A percentile compares a stretch with the other conserved stretches of the same genome.
These are phyloP conservation scores for Fonsecaea pugnacius DNA, from an alignment of 2,329 filamentous ascomycete species.

Conservation along the genomic window DNA sequence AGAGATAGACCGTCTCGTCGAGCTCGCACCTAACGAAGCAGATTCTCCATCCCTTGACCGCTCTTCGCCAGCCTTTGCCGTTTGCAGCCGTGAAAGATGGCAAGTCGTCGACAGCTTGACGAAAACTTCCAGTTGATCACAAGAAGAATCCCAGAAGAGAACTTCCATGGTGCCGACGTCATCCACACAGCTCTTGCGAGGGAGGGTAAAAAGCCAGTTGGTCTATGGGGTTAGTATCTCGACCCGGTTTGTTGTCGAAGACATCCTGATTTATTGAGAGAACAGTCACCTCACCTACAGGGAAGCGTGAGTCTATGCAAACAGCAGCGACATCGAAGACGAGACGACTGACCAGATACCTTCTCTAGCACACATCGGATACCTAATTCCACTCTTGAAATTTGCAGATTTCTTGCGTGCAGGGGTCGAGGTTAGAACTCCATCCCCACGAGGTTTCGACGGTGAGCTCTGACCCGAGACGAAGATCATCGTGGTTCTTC, in stretches of 20 bases:
- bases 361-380: background rate
- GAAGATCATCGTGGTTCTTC: background rate
- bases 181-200: background rate
- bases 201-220: background rate
- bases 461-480: background rate
- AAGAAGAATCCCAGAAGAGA: background rate
- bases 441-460: background rate
- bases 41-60: background rate
- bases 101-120: background rate
- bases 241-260: background rate
- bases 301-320: background rate
- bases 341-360: background rate
- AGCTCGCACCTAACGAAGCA: background rate
- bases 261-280: background rate
- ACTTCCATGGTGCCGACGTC: background rate
- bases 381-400: background rate
- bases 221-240: background rate
- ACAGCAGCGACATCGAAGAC: background rate
- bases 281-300: background rate
- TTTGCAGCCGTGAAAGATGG: background rate
- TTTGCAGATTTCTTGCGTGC: background rate
- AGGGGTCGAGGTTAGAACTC: background rate
- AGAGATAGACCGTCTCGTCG: background rate
- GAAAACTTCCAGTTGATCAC: slow-evolving; percentile 1
- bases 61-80: background rate